Conservation (phyloP, 208 protist genomes). For the Wallacemonas collosoma region DNA sequence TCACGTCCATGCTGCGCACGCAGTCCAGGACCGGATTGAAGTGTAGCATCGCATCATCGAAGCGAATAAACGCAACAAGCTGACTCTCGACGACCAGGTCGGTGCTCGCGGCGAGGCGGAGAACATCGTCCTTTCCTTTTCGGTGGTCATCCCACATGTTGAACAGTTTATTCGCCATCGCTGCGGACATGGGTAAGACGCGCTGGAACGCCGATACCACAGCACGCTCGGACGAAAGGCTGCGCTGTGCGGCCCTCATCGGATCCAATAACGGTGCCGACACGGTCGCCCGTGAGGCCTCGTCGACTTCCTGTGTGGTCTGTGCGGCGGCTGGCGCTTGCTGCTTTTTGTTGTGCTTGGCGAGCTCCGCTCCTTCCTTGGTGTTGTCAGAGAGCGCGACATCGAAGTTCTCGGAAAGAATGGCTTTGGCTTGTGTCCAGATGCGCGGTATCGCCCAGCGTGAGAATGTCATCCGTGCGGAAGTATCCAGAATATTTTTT, state of each 20-base stretch:
- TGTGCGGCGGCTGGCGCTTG: background rate
- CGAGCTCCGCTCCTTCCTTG: background rate
- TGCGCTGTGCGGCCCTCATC: background rate
- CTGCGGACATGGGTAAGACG: slow-evolving; percentile 52
- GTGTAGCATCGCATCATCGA: slow-evolving; percentile 28
- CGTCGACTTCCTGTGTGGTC: background rate
- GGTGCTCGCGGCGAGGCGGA: slow-evolving; percentile 49
- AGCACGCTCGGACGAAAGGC: background rate
- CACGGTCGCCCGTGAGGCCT: background rate
- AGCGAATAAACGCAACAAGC: slow-evolving; percentile 53
- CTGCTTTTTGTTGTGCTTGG: background rate
- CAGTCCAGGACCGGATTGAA: slow-evolving; percentile 10
- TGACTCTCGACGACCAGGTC: slow-evolving; percentile 70
- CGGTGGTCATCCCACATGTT: slow-evolving; percentile 66
- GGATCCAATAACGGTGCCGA: background rate
- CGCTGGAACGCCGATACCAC: slow-evolving; percentile 24
- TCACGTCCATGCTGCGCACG: slow-evolving; percentile 34
- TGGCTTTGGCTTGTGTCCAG: background rate
- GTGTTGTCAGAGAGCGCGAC: background rate
- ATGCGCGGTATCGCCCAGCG: background rate
- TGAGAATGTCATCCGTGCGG: background rate
- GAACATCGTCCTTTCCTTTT: slow-evolving; percentile 52
- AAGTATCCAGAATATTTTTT: background rate
- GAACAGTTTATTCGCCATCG: slow-evolving; percentile 63
- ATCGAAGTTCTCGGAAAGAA: background rate